Percentiles rank a stretch among this genome's conserved stretches.
Conservation (phyloP, 1,284 basidiomycete genomes). For the Gymnopus androsaceus region DNA sequence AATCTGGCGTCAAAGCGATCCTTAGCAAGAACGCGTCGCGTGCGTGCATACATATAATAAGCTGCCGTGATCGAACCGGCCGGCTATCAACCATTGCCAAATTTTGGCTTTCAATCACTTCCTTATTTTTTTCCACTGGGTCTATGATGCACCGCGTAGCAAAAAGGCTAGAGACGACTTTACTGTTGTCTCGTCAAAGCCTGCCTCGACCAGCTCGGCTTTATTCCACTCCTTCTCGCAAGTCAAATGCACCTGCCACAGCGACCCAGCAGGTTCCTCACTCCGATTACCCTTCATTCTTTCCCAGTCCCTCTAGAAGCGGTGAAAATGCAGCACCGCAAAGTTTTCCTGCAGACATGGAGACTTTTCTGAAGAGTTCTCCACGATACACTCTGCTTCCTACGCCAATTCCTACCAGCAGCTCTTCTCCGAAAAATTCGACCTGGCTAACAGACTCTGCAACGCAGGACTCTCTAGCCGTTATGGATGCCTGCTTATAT, state of each 20-base stretch:
- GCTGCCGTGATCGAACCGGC: too few relatives aligned
- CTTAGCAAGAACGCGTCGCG: too few relatives aligned
- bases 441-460: conserved; percentile 64
- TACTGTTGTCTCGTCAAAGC: conserved; percentile 63
- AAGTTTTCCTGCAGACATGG: conserved; percentile 22
- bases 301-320: conserved; percentile 27
- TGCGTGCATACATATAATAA: too few relatives aligned
- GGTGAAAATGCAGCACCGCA: conserved; percentile 20
- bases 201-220: conserved; percentile 69
- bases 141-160: conserved; percentile 54
- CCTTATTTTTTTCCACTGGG: too few relatives aligned
- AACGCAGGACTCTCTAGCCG: conserved; percentile 67
- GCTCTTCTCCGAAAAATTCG: not conserved
- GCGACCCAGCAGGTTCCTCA: conserved; percentile 40
- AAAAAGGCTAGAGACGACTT: conserved; percentile 57
- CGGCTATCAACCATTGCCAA: too few relatives aligned
- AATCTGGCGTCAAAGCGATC: too few relatives aligned
- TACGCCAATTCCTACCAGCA: conserved; percentile 50
- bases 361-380: conserved; percentile 48
- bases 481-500: conserved; percentile 80
- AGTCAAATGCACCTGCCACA: conserved; percentile 50
- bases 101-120: too few relatives aligned
- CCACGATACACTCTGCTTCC: conserved; percentile 61
- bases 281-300: conserved; percentile 43
- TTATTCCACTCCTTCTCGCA: conserved; percentile 62